Evolutionary conservation across 306 rosid genomes (phyloP), one percentile per base, ranked within the genome.

Genomic region (Corylus americana): DNA sequence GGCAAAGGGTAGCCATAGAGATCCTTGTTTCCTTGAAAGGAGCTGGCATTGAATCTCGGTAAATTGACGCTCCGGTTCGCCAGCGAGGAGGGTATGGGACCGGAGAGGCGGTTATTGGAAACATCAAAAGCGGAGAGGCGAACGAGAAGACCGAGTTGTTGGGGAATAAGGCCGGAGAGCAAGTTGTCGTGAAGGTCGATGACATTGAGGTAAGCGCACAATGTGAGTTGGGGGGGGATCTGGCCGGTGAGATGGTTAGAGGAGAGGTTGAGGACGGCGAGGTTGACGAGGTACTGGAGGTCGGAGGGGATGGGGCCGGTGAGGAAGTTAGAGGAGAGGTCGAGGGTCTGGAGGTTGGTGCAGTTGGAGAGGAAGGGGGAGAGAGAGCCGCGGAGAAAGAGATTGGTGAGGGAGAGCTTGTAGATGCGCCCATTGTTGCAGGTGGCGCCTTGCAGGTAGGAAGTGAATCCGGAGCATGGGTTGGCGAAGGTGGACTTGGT

Each of bases 391-490:
- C 86, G 73, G 1, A 95, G 89, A 0, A 85, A 53, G 77, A 95
- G 91, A 64, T 88, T 93, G 51, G 89, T 80, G 76, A 95, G 99
- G 0, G 99, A 90, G n/a, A 95, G 97, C 83, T 87, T 89, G 94
- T 77, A 95, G 85, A 95, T 89, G 27, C 99, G 89, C 10, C 98
- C 99, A 74, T 93, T 93, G 92, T 91, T 95, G 88, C 99, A 95
- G 69, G 92, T 90, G 18, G 88, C 91, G 0, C 99, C 99, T 74
- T 83, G 90, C 6, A 95, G 92, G 63, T 80, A 86, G 1, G 99
- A 86, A 71, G 89, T 84, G 79, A 95, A 91, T 73, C 93, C 99
- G 77, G 83, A 88, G 82, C 99, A 95, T 5, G 99, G 99, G 69
- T 81, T 91, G 0, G 89, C 90, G 50, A 93, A 88, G 79, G 75